Evolutionary conservation across 2,329 filamentous ascomycete species (phyloP), one percentile per base, ranked within the genome.

Genomic region (Pseudogymnoascus sp.): DNA sequence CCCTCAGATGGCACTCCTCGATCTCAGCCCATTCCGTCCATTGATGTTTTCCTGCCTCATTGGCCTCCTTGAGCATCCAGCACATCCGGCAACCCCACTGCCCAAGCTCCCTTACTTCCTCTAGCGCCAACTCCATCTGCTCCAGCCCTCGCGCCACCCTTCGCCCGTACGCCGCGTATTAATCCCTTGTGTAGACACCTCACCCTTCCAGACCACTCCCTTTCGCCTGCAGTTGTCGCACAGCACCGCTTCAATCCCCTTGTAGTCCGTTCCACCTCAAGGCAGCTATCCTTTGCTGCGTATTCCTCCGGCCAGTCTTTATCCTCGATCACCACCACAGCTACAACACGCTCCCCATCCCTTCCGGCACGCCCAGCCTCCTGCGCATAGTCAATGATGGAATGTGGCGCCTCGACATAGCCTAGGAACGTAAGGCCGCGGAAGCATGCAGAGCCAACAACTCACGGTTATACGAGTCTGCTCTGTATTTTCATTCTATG

Each of bases 381-480:
- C 59, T 65, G 63, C 16, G 60, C 33, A 62, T 67, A 68, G 44
- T 64, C 65, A 40, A 67, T 66, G 62, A 67, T 61, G n/a, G 37
- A 42, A 10, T 65, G 61, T 26, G 64, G 64, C 6, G 62, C 38
- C 26, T 62, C 65, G 31, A 66, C n/a, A n/a, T n/a, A n/a, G n/a
- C n/a, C n/a, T n/a, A n/a, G n/a, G n/a, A n/a, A n/a, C n/a, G n/a
- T n/a, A n/a, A n/a, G n/a, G n/a, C n/a, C n/a, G n/a, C n/a, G n/a
- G n/a, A n/a, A n/a, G n/a, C n/a, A n/a, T n/a, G n/a, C n/a, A n/a
- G n/a, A n/a, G n/a, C n/a, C n/a, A n/a, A n/a, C n/a, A n/a, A n/a
- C n/a, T n/a, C n/a, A n/a, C n/a, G n/a, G n/a, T n/a, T n/a, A n/a
- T n/a, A n/a, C n/a, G n/a, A n/a, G n/a, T n/a, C n/a, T n/a, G n/a